Percentiles rank a stretch among this genome's conserved stretches.
phyloP scores from a whole-genome alignment of 2,329 filamentous ascomycete genomes.

The Talaromyces rugulosus region DNA sequence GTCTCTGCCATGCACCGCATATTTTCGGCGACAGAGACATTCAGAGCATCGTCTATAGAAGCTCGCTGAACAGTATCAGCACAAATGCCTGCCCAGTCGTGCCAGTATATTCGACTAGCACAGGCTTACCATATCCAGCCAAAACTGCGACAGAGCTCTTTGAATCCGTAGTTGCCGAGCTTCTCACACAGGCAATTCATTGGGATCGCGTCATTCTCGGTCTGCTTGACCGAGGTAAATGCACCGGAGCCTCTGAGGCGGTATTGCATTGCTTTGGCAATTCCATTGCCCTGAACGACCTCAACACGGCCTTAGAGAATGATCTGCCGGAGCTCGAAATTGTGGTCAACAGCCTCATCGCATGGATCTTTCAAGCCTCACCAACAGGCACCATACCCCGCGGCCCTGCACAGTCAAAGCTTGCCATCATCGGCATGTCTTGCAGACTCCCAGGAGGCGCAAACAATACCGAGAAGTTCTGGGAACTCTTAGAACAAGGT shows the following conservation, averaged over 20 bases:
- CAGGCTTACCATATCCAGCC: slow-evolving; percentile 15
- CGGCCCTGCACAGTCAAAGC: slow-evolving; percentile 20
- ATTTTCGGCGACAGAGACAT: slow-evolving; percentile 38
- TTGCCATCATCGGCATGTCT: slow-evolving; percentile 78
- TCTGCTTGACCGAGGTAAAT: slow-evolving; percentile 16
- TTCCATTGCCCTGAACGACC: slow-evolving; percentile 24
- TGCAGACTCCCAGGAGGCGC: slow-evolving; percentile 70
- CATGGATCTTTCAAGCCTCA: slow-evolving; percentile 15
- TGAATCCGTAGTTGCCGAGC: slow-evolving; percentile 17
- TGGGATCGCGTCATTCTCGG: slow-evolving; percentile 19
- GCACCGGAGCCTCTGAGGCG: slow-evolving; percentile 12
- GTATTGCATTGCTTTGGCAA: slow-evolving; percentile 24
- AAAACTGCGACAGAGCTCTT: slow-evolving; percentile 15
- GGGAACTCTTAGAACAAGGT: slow-evolving; percentile 30
- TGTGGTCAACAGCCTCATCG: slow-evolving; percentile 18
- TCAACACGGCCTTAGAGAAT: slow-evolving; percentile 17
- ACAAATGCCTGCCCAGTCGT: background rate
- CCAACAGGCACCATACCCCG: slow-evolving; percentile 1
- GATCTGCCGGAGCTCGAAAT: background rate
- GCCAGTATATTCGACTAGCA: slow-evolving; percentile 17
- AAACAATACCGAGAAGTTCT: slow-evolving; percentile 24
- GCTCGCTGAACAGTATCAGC: background rate
- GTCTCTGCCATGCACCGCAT: slow-evolving; percentile 38
- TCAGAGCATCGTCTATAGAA: slow-evolving; percentile 10
- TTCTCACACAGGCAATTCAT: slow-evolving; percentile 18